A percentile compares a stretch with the other conserved stretches of the same genome.
Evolutionary conservation across 768 basidiomycete species (phyloP).

Genomic region (Suillus weaverae): DNA sequence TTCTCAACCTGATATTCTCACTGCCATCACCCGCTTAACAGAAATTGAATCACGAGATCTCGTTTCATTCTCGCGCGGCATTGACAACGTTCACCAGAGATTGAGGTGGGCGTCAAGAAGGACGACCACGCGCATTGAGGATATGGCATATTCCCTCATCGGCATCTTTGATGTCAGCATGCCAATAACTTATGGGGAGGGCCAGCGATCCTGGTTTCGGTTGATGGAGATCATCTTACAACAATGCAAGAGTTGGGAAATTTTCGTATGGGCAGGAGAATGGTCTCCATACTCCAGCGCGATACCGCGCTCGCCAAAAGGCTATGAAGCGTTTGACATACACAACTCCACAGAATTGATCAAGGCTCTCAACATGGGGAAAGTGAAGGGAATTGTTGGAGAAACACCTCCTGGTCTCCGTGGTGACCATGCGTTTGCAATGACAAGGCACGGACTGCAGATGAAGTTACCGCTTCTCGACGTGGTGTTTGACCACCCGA

Average conservation of each 20-base stretch:
- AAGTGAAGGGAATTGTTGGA: background rate
- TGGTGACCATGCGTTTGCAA: background rate
- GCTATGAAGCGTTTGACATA: conserved; percentile 23
- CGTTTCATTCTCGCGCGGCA: conserved; percentile 13
- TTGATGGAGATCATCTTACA: conserved; percentile 13
- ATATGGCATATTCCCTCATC: conserved; percentile 25
- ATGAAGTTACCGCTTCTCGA: background rate
- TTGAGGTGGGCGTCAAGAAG: conserved; percentile 27
- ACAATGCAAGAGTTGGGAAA: conserved; percentile 8
- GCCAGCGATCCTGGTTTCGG: conserved; percentile 22
- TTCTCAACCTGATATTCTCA: conserved; percentile 10
- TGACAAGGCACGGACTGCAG: background rate
- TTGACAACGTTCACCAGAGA: conserved; percentile 17
- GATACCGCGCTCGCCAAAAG: conserved; percentile 19
- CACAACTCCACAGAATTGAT: background rate
- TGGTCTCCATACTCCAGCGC: conserved; percentile 6
- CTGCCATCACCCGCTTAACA: conserved; percentile 12
- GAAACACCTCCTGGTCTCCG: background rate
- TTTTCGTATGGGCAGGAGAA: conserved; percentile 12
- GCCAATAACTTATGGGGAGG: conserved; percentile 27
- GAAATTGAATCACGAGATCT: conserved; percentile 16
- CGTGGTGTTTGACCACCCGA: background rate
- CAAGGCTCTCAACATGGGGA: background rate
- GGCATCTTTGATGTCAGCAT: conserved; percentile 25
- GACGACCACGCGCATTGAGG: conserved; percentile 24